Evolutionary conservation across 1,284 basidiomycete genomes (phyloP).

Genomic region (Austropuccinia psidii): DNA sequence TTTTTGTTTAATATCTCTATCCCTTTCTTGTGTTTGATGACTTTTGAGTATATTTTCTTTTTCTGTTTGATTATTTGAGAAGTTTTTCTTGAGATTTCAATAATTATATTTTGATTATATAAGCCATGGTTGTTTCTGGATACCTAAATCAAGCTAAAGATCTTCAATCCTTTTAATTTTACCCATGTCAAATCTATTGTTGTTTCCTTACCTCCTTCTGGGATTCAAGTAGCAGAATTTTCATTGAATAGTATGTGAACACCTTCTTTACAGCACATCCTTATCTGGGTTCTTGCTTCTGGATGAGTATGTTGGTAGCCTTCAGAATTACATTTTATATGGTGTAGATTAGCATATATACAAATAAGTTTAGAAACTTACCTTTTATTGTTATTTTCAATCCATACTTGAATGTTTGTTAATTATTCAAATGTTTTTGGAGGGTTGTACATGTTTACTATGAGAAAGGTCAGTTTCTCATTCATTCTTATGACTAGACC

Average conservation of each 20-base stretch:
- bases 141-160: no score
- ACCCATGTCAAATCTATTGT: neutral
- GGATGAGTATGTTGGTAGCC: neutral
- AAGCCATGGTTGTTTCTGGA: no score
- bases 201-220: neutral
- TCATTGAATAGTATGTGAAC: neutral
- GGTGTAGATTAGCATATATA: neutral
- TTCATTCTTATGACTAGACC: neutral
- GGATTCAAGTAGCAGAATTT: neutral
- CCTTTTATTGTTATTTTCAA: neutral
- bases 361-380: neutral
- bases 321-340: neutral
- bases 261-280: neutral
- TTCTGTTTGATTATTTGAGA: no score
- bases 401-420: neutral
- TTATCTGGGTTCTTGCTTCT: neutral
- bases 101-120: no score
- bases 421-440: neutral
- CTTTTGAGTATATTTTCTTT: no score
- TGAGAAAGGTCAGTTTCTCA: neutral
- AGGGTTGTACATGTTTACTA: neutral
- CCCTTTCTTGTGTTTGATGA: no score
- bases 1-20: no score
- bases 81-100: no score
- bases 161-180: neutral